Evolutionary conservation across 257 asterid genomes (phyloP), one percentile per base, ranked within the genome.

Genomic region (Ilex aquifolium): DNA sequence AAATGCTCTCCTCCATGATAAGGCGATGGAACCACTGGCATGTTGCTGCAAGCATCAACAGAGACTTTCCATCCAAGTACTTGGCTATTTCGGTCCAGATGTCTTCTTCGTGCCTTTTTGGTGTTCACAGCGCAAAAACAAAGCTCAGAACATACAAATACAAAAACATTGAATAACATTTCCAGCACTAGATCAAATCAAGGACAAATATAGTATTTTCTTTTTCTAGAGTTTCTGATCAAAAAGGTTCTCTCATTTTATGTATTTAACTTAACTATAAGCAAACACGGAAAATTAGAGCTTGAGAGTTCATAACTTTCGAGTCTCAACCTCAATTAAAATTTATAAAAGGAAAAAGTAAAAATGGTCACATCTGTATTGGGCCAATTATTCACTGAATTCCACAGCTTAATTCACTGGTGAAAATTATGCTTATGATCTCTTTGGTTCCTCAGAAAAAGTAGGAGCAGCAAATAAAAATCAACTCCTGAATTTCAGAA

Each of bases 1-100:
- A 92, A 68, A 89, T 73, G 53, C 85, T 67, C 17, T 92, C 91
- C 65, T 82, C 91, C 92, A 73, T 83, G 76, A 89, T 69, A 63
- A 89, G 57, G 66, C 79, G 79, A 75, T 57, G 62, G 71, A 92
- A 92, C 99, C 99, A 92, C 74, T 77, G 80, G 82, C 88, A 71
- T 40, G 94, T 82, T 67, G 73, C 64, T 68, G 94, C 85, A 39
- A 92, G 95, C 96, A 85, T 87, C 85, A 87, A 79, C 69, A 92
- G 63, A 65, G 97, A 87, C 77, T 71, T 89, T 42, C 99, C 99
- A 73, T 92, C 97, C 85, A 92, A 63, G 77, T 72, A 84, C 82
- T 92, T 90, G 44, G 96, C 96, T 67, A 92, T 76, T 86, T 89
- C 96, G 12, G 94, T 89, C 99, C 99, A 92, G 31, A 86, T 61